phyloP scores from a whole-genome alignment of 2,329 filamentous ascomycete species.

The Lasiodiplodia sp. region DNA sequence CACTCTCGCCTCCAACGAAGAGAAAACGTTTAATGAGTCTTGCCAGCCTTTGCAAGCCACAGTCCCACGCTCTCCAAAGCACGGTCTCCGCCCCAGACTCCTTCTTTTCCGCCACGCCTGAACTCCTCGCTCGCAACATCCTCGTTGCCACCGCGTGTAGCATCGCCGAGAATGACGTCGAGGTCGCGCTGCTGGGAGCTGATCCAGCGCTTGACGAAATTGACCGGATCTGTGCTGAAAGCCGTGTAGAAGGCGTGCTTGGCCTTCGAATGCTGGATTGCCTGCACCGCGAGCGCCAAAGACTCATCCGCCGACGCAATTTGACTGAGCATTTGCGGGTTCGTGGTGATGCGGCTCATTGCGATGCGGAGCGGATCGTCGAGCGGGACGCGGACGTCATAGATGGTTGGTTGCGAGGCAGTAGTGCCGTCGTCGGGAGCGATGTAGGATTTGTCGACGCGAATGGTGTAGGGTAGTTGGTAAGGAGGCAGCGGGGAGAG shows the following conservation, averaged over 20 bases:
- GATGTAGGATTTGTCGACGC: slow-evolving; percentile 72
- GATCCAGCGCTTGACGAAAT: slow-evolving; percentile 86
- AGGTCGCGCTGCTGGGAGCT: slow-evolving; percentile 90
- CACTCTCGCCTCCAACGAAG: neutral
- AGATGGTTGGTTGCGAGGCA: slow-evolving; percentile 77
- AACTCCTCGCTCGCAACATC: slow-evolving; percentile 70
- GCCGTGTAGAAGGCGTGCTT: slow-evolving; percentile 88
- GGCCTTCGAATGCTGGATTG: slow-evolving; percentile 82
- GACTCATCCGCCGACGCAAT: slow-evolving; percentile 84
- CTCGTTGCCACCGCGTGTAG: slow-evolving; percentile 63
- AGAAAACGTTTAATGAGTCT: slow-evolving; percentile 12
- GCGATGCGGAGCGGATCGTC: slow-evolving; percentile 80
- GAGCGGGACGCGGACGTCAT: slow-evolving; percentile 85
- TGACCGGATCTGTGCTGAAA: slow-evolving; percentile 80
- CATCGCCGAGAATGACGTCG: slow-evolving; percentile 86
- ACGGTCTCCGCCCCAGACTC: slow-evolving; percentile 68
- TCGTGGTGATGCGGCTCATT: slow-evolving; percentile 57
- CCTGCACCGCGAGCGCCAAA: slow-evolving; percentile 81
- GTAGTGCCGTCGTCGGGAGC: slow-evolving; percentile 75
- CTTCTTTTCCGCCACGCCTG: slow-evolving; percentile 67
- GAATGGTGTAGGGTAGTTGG: slow-evolving; percentile 88
- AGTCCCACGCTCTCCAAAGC: slow-evolving; percentile 69
- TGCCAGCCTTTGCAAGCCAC: slow-evolving; percentile 57
- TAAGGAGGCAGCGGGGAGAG: slow-evolving; percentile 81
- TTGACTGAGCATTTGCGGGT: slow-evolving; percentile 77